phyloP scores from a whole-genome alignment of 139 green algal genomes.

The Micromonas commoda region DNA sequence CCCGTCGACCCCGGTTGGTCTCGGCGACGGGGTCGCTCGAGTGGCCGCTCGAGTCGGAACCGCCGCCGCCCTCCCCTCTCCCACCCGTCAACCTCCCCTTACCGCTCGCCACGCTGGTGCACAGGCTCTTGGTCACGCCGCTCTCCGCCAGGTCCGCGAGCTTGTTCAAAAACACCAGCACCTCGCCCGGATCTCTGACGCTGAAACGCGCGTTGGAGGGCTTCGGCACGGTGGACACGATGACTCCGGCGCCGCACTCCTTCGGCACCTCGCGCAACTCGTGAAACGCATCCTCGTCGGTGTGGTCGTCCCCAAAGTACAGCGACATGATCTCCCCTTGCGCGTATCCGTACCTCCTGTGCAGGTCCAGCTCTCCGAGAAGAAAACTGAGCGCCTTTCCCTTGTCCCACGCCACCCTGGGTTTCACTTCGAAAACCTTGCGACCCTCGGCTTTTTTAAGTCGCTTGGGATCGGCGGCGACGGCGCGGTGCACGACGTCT shows the following conservation, averaged over 20 bases:
- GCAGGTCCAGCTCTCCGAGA: constrained; percentile 67
- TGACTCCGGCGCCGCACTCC: constrained; percentile 60
- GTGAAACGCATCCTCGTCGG: constrained; percentile 94
- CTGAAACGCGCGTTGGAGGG: constrained; percentile 63
- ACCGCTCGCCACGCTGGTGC: background rate
- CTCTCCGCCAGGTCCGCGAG: background rate
- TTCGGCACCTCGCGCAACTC: constrained; percentile 37
- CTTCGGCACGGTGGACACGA: constrained; percentile 75
- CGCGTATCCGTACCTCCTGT: background rate
- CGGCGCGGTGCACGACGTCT: constrained; percentile 32
- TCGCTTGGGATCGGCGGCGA: constrained; percentile 38
- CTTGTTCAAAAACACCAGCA: constrained; percentile 55
- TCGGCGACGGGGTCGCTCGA: no score
- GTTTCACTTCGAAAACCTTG: constrained; percentile 91
- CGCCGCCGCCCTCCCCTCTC: no score
- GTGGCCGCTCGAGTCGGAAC: no score
- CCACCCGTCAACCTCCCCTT: background rate
- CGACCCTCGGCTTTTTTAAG: constrained; percentile 70
- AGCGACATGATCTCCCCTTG: constrained; percentile 41
- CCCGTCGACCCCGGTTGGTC: no score
- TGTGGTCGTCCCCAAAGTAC: constrained; percentile 96
- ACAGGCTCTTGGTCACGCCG: background rate
- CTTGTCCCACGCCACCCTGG: constrained; percentile 94
- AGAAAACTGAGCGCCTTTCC: constrained; percentile 84
- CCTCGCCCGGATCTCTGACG: constrained; percentile 62